Evolutionary conservation across 352 stramenopile genomes (phyloP).

Genomic region (Globisporangium cederbergense): DNA sequence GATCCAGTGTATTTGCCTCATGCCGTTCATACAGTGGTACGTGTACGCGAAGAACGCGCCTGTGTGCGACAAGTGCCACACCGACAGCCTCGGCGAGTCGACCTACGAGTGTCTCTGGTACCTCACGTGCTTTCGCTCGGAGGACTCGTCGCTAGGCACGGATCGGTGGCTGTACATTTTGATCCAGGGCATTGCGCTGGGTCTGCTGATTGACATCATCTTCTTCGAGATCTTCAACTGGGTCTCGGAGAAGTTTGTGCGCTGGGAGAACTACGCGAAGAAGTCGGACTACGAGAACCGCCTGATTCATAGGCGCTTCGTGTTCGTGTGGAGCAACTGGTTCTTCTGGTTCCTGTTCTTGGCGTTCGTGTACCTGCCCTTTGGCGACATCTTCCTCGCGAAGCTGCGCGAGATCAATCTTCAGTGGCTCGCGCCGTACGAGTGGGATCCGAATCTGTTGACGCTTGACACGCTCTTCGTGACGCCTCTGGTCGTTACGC

Average conservation of each 20-base stretch:
- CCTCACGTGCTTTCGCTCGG: conserved; percentile 78
- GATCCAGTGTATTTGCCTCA: conserved; percentile 77
- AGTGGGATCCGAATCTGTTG: conserved; percentile 65
- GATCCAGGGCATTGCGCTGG: conserved; percentile 76
- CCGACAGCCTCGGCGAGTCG: conserved; percentile 22
- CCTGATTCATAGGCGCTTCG: conserved; percentile 82
- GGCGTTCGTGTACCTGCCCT: conserved; percentile 89
- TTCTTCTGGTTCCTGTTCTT: conserved; percentile 91
- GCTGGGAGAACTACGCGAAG: conserved; percentile 85
- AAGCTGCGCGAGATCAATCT: conserved; percentile 52
- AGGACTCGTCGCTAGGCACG: conserved; percentile 66
- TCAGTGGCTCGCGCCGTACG: conserved; percentile 57
- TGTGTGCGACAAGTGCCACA: conserved; percentile 59
- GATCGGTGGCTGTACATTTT: conserved; percentile 90
- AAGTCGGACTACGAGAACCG: conserved; percentile 88
- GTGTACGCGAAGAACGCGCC: conserved; percentile 86
- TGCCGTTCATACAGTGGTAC: conserved; percentile 90
- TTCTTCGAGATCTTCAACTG: conserved; percentile 89
- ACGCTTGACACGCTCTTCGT: conserved; percentile 88
- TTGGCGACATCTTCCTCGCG: conserved; percentile 62
- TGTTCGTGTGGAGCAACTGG: conserved; percentile 91
- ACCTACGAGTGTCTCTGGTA: conserved; percentile 78
- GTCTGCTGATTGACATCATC: conserved; percentile 86
- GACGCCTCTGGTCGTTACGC: conserved; percentile 83
- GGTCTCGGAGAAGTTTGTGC: conserved; percentile 85